Evolutionary conservation across 2,329 filamentous ascomycete species (phyloP).

Genomic region (Orbilia brochopaga): DNA sequence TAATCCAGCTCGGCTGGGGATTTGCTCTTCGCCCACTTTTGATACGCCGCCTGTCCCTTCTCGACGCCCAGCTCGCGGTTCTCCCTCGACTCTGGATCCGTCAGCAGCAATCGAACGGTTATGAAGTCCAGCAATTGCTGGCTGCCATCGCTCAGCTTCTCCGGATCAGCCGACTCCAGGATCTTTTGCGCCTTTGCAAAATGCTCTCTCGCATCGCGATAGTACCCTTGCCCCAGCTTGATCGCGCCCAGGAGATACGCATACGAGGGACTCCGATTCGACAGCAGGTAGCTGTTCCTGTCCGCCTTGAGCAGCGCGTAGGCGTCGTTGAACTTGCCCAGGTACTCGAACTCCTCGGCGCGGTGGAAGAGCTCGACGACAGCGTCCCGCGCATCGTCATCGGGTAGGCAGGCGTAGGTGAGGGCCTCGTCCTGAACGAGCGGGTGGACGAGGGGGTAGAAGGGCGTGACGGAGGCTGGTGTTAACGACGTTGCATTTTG

Average conservation of each 20-base stretch:
- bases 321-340: slow-evolving; percentile 35
- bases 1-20: slow-evolving; percentile 24
- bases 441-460: slow-evolving; percentile 16
- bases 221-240: slow-evolving; percentile 42
- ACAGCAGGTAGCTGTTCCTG: not conserved
- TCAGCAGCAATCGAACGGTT: slow-evolving; percentile 8
- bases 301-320: slow-evolving; percentile 16
- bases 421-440: slow-evolving; percentile 34
- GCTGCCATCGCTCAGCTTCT: slow-evolving; percentile 34
- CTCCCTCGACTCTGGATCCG: slow-evolving; percentile 15
- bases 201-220: slow-evolving; percentile 25
- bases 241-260: slow-evolving; percentile 25
- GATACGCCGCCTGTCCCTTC: slow-evolving; percentile 12
- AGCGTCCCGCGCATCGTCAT: not conserved
- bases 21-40: slow-evolving; percentile 31
- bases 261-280: slow-evolving; percentile 22
- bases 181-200: slow-evolving; percentile 20
- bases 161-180: slow-evolving; percentile 5
- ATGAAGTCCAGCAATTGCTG: slow-evolving; percentile 28
- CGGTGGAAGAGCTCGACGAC: slow-evolving; percentile 15
- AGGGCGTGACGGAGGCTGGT: slow-evolving; percentile 1
- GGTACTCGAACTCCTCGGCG: slow-evolving; percentile 28
- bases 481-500: slow-evolving; percentile 46
- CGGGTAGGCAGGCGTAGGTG: slow-evolving; percentile 5
- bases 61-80: slow-evolving; percentile 7